A percentile compares a stretch with the other conserved stretches of the same genome.
Evolutionary conservation across 1,284 basidiomycete species (phyloP).

Genomic region (Irpex sp.): DNA sequence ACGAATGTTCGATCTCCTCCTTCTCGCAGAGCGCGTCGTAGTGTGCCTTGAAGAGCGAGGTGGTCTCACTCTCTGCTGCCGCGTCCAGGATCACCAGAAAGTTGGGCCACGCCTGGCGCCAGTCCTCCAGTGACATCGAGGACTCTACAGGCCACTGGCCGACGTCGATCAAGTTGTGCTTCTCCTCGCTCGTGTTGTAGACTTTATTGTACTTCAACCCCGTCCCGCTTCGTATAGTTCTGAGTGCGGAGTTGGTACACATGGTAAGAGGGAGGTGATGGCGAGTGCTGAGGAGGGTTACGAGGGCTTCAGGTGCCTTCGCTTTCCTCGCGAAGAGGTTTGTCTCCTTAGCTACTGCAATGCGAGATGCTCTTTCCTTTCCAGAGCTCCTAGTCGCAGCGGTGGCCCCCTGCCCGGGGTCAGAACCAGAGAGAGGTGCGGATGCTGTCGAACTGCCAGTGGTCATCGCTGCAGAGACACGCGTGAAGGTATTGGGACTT

Average conservation of each 20-base stretch:
- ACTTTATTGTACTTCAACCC: not conserved
- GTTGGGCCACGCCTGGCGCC: constrained; percentile 9
- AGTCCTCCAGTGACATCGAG: constrained; percentile 5
- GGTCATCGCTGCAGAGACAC: no score
- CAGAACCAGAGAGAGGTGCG: not conserved
- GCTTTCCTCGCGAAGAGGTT: not conserved
- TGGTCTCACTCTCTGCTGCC: not conserved
- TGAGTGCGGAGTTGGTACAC: constrained; percentile 8
- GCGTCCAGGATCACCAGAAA: constrained; percentile 3
- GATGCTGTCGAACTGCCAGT: no score
- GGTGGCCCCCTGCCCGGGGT: not conserved
- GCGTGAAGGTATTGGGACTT: no score
- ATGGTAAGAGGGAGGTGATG: constrained; percentile 11
- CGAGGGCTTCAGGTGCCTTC: not conserved
- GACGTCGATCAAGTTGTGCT: constrained; percentile 3
- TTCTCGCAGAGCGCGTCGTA: not conserved
- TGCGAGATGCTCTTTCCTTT: not conserved
- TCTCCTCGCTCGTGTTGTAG: not conserved
- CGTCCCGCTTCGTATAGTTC: not conserved
- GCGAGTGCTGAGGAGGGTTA: not conserved
- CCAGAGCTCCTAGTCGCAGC: not conserved
- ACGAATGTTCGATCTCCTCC: not conserved
- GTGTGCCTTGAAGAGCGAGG: constrained; percentile 5
- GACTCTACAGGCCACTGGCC: constrained; percentile 3
- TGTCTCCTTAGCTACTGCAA: not conserved